Conservation (phyloP, 768 basidiomycete species). For the Terana coerulea region DNA sequence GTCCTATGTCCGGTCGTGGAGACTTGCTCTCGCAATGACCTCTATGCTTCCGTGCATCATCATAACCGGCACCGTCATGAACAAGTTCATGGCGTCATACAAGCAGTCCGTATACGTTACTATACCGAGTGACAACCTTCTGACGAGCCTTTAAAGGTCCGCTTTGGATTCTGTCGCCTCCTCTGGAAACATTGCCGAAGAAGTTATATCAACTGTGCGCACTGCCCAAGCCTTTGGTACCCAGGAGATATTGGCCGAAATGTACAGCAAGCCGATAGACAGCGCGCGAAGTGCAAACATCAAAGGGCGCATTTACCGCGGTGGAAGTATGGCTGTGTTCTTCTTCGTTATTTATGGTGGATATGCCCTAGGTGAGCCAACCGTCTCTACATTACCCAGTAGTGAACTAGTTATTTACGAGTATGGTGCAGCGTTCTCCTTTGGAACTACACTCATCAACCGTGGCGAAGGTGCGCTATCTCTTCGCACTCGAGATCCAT, state of each 20-base stretch:
- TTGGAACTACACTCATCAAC: constrained; percentile 83
- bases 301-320: constrained; percentile 58
- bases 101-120: constrained; percentile 18
- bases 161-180: constrained; percentile 74
- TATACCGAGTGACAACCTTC: neutral
- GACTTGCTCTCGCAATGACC: constrained; percentile 77
- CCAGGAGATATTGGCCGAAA: constrained; percentile 52
- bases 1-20: constrained; percentile 68
- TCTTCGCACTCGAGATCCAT: no score
- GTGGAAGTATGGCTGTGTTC: constrained; percentile 62
- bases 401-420: no score
- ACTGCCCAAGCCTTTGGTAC: constrained; percentile 91
- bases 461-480: constrained; percentile 40
- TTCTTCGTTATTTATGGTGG: constrained; percentile 81
- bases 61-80: constrained; percentile 70
- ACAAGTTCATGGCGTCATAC: constrained; percentile 56
- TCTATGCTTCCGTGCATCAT: constrained; percentile 81
- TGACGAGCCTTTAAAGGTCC: constrained; percentile 32
- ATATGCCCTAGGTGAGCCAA: constrained; percentile 70
- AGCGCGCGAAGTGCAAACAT: constrained; percentile 48
- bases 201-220: constrained; percentile 88
- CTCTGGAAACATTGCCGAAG: constrained; percentile 83
- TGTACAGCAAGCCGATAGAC: constrained; percentile 65
- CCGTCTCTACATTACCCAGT: neutral
- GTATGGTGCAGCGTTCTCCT: constrained; percentile 68